Conservation (phyloP, 1,284 basidiomycete genomes). For the Ustilago xerochloae region DNA sequence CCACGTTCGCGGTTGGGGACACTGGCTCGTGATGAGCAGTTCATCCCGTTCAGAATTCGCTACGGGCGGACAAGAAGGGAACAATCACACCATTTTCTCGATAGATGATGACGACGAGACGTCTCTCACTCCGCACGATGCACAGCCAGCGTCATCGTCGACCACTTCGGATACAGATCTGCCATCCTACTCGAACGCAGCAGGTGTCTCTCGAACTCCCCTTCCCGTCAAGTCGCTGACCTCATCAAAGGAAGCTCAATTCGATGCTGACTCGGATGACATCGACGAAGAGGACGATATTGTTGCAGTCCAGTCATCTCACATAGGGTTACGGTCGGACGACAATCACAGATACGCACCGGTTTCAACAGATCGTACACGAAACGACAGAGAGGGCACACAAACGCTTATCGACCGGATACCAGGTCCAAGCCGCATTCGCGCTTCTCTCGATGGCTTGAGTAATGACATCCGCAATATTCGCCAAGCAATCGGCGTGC, state of each 20-base stretch:
- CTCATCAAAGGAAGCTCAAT: slow-evolving; percentile 67
- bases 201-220: slow-evolving; percentile 15
- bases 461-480: slow-evolving; percentile 57
- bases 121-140: not conserved
- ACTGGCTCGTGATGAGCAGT: slow-evolving; percentile 8
- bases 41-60: slow-evolving; percentile 2
- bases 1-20: too few relatives aligned
- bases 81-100: slow-evolving; percentile 15
- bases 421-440: slow-evolving; percentile 23
- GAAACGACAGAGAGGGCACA: slow-evolving; percentile 25
- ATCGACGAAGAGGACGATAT: slow-evolving; percentile 48
- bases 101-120: slow-evolving; percentile 17
- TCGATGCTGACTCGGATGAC: slow-evolving; percentile 67
- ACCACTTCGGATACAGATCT: slow-evolving; percentile 8
- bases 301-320: slow-evolving; percentile 39
- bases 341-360: slow-evolving; percentile 9
- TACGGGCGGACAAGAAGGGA: slow-evolving; percentile 4
- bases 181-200: slow-evolving; percentile 18
- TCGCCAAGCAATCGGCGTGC: slow-evolving; percentile 46
- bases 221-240: slow-evolving; percentile 56
- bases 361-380: slow-evolving; percentile 4
- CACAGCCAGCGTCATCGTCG: not conserved
- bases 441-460: slow-evolving; percentile 51
- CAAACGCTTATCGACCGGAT: slow-evolving; percentile 42
- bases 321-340: slow-evolving; percentile 19